A percentile compares a stretch with the other conserved stretches of the same genome.
Evolutionary conservation across 257 asterid genomes (phyloP).

Genomic region (Paulownia fortunei): DNA sequence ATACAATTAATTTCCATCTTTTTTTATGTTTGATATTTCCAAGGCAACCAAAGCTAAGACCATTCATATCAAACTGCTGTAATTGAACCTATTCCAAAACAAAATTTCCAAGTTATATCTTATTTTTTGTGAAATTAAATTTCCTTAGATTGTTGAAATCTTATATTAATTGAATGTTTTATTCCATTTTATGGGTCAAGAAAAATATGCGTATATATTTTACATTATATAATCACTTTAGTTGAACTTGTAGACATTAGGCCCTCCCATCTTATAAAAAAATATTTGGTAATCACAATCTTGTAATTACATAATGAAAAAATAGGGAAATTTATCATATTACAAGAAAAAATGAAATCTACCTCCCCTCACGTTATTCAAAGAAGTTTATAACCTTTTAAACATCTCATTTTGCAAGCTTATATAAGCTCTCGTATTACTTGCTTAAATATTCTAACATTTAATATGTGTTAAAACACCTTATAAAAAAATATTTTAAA

Average conservation of each 20-base stretch:
- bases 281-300: too few species aligned
- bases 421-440: too few species aligned
- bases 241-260: too few species aligned
- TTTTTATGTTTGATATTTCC: neutral
- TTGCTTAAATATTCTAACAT: neutral
- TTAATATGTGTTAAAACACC: neutral
- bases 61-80: neutral
- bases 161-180: neutral
- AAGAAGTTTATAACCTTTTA: too few species aligned
- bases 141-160: neutral
- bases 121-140: neutral
- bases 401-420: too few species aligned
- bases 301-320: too few species aligned
- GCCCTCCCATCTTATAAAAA: too few species aligned
- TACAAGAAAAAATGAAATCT: too few species aligned
- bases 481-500: neutral
- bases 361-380: too few species aligned
- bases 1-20: neutral
- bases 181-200: neutral
- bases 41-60: neutral
- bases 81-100: neutral
- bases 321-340: too few species aligned
- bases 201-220: too few species aligned
- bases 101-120: neutral
- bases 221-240: too few species aligned